phyloP scores from a whole-genome alignment of 139 green algal genomes.

The Zygnema cylindricum region DNA sequence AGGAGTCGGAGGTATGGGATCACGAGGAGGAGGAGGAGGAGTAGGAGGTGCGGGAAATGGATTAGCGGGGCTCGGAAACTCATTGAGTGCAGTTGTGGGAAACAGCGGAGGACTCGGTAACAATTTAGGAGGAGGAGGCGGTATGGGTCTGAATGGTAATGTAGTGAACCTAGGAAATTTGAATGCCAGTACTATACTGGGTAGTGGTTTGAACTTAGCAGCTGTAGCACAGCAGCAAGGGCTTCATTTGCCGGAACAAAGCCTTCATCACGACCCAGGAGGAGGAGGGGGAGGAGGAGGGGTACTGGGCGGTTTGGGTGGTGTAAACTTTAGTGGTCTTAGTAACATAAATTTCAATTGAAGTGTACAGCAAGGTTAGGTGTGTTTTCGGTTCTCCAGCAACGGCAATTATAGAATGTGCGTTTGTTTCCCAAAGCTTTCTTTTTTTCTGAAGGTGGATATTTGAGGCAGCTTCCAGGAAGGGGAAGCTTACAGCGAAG shows the following conservation, averaged over 20 bases:
- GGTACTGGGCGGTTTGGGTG: too few relatives aligned
- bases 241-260: neutral
- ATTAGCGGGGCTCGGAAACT: neutral
- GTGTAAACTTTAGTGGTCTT: neutral
- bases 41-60: constrained; percentile 15
- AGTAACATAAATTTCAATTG: neutral
- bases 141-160: neutral
- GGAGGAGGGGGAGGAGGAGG: neutral
- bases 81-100: neutral
- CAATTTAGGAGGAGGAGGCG: neutral
- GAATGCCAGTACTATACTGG: neutral
- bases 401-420: too few relatives aligned
- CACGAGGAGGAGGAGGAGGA: neutral
- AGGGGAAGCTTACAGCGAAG: too few relatives aligned
- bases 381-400: too few relatives aligned
- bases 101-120: neutral
- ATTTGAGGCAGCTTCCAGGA: too few relatives aligned
- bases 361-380: too few relatives aligned
- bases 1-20: neutral
- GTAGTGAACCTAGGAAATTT: neutral
- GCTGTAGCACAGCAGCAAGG: neutral
- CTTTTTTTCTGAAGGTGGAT: too few relatives aligned
- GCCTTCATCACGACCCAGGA: neutral
- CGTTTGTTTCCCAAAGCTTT: too few relatives aligned
- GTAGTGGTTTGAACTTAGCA: neutral